Conservation (phyloP, 176 grass and related monocot species). For the Zoysia pacifica region DNA sequence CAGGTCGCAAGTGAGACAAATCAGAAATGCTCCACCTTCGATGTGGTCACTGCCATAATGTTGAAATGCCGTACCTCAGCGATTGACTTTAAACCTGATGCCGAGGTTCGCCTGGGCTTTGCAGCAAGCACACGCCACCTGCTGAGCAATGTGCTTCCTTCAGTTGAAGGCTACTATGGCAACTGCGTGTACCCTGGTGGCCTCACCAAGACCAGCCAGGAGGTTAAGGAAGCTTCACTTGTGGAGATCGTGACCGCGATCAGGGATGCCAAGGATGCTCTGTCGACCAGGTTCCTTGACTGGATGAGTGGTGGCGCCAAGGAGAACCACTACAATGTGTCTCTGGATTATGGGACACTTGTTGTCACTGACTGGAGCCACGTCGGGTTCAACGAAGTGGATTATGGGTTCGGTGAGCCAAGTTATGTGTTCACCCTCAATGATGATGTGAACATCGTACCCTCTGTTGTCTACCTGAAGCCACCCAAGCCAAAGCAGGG, state of each 20-base stretch:
- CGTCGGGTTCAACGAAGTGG: conserved; percentile 68
- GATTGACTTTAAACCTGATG: conserved; percentile 36
- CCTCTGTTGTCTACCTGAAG: conserved; percentile 61
- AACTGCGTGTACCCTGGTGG: conserved; percentile 69
- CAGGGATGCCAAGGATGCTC: conserved; percentile 53
- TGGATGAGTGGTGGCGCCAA: conserved; percentile 52
- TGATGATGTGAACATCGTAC: conserved; percentile 57
- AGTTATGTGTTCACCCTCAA: conserved; percentile 66
- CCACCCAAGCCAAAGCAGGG: conserved; percentile 66
- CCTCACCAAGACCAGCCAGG: conserved; percentile 40
- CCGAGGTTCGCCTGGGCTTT: conserved; percentile 47
- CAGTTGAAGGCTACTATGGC: conserved; percentile 63
- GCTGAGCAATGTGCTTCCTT: conserved; percentile 54
- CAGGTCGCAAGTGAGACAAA: conserved; percentile 48
- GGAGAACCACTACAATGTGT: conserved; percentile 56
- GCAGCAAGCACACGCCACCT: conserved; percentile 66
- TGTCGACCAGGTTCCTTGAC: conserved; percentile 44
- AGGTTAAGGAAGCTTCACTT: conserved; percentile 45
- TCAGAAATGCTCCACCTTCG: conserved; percentile 69
- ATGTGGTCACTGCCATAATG: conserved; percentile 68
- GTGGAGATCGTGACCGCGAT: conserved; percentile 48
- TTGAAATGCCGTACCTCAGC: conserved; percentile 61
- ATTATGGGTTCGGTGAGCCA: conserved; percentile 69
- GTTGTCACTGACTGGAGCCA: conserved; percentile 75
- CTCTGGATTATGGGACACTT: conserved; percentile 64